Percentiles rank a stretch among this genome's conserved stretches.
Evolutionary conservation across 2,329 filamentous ascomycete genomes (phyloP).

Genomic region (Saccharata proteae): DNA sequence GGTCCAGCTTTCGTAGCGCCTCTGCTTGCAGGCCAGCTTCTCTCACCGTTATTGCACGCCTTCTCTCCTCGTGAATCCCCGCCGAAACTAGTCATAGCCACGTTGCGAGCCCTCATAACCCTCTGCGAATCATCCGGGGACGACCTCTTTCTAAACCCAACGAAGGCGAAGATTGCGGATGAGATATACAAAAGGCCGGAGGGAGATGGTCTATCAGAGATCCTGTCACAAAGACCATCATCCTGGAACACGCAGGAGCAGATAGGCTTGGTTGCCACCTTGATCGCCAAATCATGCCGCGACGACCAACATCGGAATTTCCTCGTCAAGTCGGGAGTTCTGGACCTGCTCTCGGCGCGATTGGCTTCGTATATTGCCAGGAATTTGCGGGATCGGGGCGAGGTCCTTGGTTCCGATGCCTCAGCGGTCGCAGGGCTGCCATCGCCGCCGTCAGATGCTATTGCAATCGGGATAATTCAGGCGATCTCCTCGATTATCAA

Average conservation of each 20-base stretch:
- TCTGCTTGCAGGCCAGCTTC: conserved; percentile 53
- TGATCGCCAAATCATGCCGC: conserved; percentile 52
- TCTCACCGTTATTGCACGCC: conserved; percentile 59
- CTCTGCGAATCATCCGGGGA: conserved; percentile 53
- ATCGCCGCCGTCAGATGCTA: conserved; percentile 46
- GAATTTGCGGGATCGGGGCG: too few relatives aligned
- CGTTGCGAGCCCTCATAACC: conserved; percentile 61
- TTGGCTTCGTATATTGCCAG: conserved; percentile 39
- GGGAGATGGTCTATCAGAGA: conserved; percentile 50
- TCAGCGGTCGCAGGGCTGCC: conserved; percentile 18
- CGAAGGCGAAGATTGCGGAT: conserved; percentile 14
- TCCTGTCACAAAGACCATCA: conserved; percentile 49
- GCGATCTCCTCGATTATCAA: conserved; percentile 66
- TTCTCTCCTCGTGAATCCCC: conserved; percentile 55
- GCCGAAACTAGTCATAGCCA: conserved; percentile 55
- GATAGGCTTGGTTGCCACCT: conserved; percentile 45
- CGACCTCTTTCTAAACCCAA: conserved; percentile 28
- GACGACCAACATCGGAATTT: conserved; percentile 58
- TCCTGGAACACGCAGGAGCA: conserved; percentile 47
- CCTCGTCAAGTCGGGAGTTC: conserved; percentile 59
- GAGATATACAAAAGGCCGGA: conserved; percentile 50
- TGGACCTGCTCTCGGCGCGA: conserved; percentile 66
- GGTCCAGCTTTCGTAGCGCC: conserved; percentile 68
- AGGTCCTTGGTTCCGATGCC: conserved; percentile 15
- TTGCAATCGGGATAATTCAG: conserved; percentile 59